Evolutionary conservation across 1,139 yeast species (phyloP).

Genomic region (Geotrichum siamense): DNA sequence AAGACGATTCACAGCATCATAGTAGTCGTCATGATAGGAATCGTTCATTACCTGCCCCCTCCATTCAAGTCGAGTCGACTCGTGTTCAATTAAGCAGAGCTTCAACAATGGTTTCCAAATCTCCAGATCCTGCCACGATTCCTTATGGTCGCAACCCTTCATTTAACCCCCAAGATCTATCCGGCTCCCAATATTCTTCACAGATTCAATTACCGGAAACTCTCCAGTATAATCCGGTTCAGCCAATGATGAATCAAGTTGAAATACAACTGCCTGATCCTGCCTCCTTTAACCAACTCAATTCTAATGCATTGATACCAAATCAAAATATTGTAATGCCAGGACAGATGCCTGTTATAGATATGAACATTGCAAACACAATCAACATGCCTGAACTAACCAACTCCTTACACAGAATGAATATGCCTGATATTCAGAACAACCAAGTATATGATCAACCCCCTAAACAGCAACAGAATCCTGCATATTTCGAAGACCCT

Average conservation of each 20-base stretch:
- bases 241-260: not conserved
- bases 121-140: not conserved
- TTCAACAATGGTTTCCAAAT: not conserved
- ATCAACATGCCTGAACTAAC: no score
- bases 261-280: constrained; percentile 7
- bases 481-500: constrained; percentile 3
- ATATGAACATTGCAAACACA: constrained; percentile 3
- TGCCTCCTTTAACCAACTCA: not conserved
- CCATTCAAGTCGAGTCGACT: constrained; percentile 1
- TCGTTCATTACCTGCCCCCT: constrained; percentile 27
- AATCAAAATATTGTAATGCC: not conserved
- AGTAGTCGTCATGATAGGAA: constrained; percentile 27
- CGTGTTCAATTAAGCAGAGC: constrained; percentile 2
- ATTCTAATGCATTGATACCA: not conserved
- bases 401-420: no score
- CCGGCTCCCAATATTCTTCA: not conserved
- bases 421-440: constrained; percentile 13
- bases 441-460: not conserved
- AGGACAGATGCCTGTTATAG: constrained; percentile 9
- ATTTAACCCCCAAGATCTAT: constrained; percentile 6
- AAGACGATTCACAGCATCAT: not conserved
- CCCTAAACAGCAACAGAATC: not conserved
- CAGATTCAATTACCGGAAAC: not conserved
- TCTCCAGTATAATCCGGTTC: constrained; percentile 1
- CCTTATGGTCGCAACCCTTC: constrained; percentile 9